Percentiles rank a stretch among this genome's conserved stretches.
Evolutionary conservation across 306 rosid genomes (phyloP).

Genomic region (Dryas octopetala): DNA sequence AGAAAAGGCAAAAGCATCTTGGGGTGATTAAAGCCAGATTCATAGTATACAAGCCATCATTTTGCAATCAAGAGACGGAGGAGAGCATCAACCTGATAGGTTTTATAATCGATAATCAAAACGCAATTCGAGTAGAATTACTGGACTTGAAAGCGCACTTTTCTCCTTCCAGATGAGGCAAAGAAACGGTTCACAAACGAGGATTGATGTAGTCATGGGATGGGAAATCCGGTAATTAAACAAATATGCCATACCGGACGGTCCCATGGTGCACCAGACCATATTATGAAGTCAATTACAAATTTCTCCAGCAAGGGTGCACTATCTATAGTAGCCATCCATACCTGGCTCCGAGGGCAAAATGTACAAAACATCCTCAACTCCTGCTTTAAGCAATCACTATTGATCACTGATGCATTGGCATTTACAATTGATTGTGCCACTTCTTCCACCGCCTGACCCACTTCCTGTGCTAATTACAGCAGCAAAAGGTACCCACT

Average conservation of each 20-base stretch:
- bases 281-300: conserved; percentile 43
- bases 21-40: not conserved
- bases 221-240: not conserved
- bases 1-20: not conserved
- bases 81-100: conserved; percentile 31
- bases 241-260: not conserved
- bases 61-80: conserved; percentile 3
- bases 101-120: conserved; percentile 30
- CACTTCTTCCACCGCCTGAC: conserved; percentile 21
- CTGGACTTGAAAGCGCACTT: conserved; percentile 34
- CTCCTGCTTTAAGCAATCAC: conserved; percentile 38
- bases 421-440: conserved; percentile 17
- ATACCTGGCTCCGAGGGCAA: conserved; percentile 44
- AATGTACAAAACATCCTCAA: conserved; percentile 43
- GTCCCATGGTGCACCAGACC: conserved; percentile 35
- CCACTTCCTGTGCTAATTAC: conserved; percentile 28
- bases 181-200: conserved; percentile 20
- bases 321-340: conserved; percentile 34
- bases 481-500: conserved; percentile 24
- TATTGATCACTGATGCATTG: conserved; percentile 16
- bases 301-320: conserved; percentile 38
- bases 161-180: conserved; percentile 29
- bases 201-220: conserved; percentile 29
- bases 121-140: conserved; percentile 31
- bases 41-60: not conserved